These are phyloP conservation scores for Huntiella moniliformis DNA, from an alignment of 2,329 filamentous ascomycete genomes.

Conservation along the genomic window DNA sequence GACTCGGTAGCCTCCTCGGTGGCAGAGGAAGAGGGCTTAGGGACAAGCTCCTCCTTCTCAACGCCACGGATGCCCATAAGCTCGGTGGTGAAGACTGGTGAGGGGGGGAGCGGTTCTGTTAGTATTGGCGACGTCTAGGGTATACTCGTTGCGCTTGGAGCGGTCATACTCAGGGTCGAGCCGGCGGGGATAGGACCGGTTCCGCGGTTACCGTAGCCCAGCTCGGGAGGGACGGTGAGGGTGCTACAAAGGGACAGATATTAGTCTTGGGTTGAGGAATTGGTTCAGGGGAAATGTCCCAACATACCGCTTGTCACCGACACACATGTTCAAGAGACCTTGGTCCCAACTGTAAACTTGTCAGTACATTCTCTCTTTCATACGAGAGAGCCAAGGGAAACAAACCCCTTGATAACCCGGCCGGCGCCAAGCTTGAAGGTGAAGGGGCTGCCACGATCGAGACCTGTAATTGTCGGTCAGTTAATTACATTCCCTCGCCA, in stretches of 20 bases:
- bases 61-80: constrained; percentile 69
- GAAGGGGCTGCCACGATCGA: constrained; percentile 60
- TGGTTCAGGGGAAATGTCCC: neutral
- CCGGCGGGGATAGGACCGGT: constrained; percentile 71
- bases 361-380: neutral
- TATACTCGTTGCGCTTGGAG: neutral
- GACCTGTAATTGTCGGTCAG: constrained; percentile 25
- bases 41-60: constrained; percentile 25
- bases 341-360: constrained; percentile 54
- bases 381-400: constrained; percentile 13
- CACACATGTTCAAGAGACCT: constrained; percentile 82
- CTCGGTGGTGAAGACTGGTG: constrained; percentile 73
- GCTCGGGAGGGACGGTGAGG: constrained; percentile 72
- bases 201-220: constrained; percentile 59
- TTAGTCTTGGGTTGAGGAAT: constrained; percentile 4
- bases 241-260: constrained; percentile 28
- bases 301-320: constrained; percentile 62
- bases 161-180: constrained; percentile 49
- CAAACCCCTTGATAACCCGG: constrained; percentile 74
- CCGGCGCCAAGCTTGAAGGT: constrained; percentile 61
- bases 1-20: constrained; percentile 14
- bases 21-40: constrained; percentile 21
- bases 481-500: neutral
- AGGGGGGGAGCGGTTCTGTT: constrained; percentile 11
- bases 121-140: neutral